Conservation (phyloP, 2,329 filamentous ascomycete species). For the Fusarium nodosum region DNA sequence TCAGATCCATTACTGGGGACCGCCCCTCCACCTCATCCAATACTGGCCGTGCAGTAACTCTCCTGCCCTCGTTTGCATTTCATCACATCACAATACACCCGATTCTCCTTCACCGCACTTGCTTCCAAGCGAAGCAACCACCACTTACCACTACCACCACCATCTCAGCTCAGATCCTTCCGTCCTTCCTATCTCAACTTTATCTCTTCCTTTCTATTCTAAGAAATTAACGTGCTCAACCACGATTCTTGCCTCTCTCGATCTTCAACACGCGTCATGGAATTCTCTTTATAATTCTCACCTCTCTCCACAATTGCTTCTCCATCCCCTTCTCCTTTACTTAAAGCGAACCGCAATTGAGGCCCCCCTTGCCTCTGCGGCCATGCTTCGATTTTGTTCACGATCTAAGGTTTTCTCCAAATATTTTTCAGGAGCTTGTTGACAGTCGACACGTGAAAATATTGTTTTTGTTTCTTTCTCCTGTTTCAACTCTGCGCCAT, state of each 20-base stretch:
- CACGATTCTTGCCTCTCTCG: constrained; percentile 42
- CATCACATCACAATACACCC: constrained; percentile 39
- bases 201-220: constrained; percentile 3
- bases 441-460: constrained; percentile 42
- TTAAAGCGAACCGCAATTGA: constrained; percentile 25
- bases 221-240: constrained; percentile 47
- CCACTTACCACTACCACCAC: constrained; percentile 10
- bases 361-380: constrained; percentile 49
- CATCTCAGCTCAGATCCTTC: constrained; percentile 17
- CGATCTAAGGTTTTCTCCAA: constrained; percentile 47
- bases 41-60: constrained; percentile 27
- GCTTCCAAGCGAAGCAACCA: constrained; percentile 23
- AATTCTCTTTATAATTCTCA: constrained; percentile 37
- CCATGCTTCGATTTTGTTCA: constrained; percentile 51
- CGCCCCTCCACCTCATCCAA: constrained; percentile 37
- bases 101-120: constrained; percentile 43
- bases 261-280: constrained; percentile 41
- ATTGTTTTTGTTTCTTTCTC: constrained; percentile 3
- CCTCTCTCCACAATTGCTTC: constrained; percentile 36
- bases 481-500: constrained; percentile 25
- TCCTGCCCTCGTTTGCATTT: constrained; percentile 39
- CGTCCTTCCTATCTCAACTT: constrained; percentile 16
- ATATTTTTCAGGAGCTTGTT: constrained; percentile 42
- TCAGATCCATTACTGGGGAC: constrained; percentile 9
- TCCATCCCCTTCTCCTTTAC: constrained; percentile 31